Conservation (phyloP, 345 rosid species). For the Arabis hirsuta region DNA sequence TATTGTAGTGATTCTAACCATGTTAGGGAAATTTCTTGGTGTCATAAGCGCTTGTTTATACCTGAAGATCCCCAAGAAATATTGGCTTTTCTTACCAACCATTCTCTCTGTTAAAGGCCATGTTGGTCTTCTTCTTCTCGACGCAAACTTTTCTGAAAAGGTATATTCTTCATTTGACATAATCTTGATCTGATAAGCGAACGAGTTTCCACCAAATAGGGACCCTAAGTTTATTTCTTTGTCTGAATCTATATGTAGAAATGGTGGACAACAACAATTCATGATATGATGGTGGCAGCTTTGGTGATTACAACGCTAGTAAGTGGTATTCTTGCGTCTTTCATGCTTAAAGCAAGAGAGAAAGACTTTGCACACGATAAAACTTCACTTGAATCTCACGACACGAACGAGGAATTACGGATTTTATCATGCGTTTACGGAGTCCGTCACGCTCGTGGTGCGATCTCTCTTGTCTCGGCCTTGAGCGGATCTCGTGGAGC, state of each 20-base stretch:
- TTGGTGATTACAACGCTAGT: constrained; percentile 66
- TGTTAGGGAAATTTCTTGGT: constrained; percentile 59
- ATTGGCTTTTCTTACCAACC: constrained; percentile 57
- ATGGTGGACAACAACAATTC: constrained; percentile 54
- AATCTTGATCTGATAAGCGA: not conserved
- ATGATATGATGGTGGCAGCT: constrained; percentile 55
- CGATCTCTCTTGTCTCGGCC: constrained; percentile 58
- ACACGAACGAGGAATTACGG: constrained; percentile 67
- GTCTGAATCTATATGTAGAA: constrained; percentile 35
- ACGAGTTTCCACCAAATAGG: too few relatives aligned
- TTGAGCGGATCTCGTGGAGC: constrained; percentile 48
- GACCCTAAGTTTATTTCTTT: not conserved
- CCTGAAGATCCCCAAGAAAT: constrained; percentile 57
- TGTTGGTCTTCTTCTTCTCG: constrained; percentile 59
- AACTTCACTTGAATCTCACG: constrained; percentile 54
- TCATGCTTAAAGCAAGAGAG: constrained; percentile 52
- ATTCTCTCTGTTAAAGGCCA: constrained; percentile 81
- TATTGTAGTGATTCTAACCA: constrained; percentile 50
- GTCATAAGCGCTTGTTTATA: constrained; percentile 61
- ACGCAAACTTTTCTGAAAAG: constrained; percentile 19
- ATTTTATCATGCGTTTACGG: constrained; percentile 66
- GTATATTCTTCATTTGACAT: constrained; percentile 25
- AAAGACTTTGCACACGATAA: constrained; percentile 50
- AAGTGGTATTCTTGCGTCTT: constrained; percentile 60
- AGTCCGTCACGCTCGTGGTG: constrained; percentile 68